Base-by-base conservation (phyloP, 768 basidiomycete species). In the Xerocomus spinulosus region DNA sequence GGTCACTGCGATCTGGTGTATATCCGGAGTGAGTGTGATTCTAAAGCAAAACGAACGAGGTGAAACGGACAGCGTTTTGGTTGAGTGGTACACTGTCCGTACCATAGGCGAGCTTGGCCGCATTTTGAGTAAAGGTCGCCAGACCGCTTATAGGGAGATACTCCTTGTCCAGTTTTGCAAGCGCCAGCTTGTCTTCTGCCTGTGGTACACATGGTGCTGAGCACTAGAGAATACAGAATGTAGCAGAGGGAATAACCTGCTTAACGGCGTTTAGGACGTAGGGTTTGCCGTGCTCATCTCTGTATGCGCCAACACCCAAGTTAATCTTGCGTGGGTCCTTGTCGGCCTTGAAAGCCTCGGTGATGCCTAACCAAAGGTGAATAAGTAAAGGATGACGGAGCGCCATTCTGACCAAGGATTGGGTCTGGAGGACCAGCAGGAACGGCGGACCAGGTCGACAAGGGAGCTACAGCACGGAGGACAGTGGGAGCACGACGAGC, bases 321-420 rank as follows among this genome's bases (percentile, higher is more conserved):
- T 98, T 99, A 63, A 99, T 95, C 70, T 98, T 98, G 56, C 84
- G 83, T 15, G 88, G 75, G 67, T 88, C 83, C 60, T 82, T 85
- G 80, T 97, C 92, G 36, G 92, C 91, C 74, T 94, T 96, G 82
- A 93, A 99, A 24, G 92, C 92, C 64, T 97, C 95, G 24, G 89
- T 87, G 41, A 99, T 79, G 52, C 90, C 87, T 90, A 57, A n/a
- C 46, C 36, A 37, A 49, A 47, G 29, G 48, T 56, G 48, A 57
- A 48, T 30, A 28, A 9, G 41, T 24, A 13, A 12, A 37, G 20
- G 21, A 40, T n/a, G 37, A 39, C 24, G 33, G 38, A 50, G 29
- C 21, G 49, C 25, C 1, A 35, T 21, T 65, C 75, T 47, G 45
- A 91, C 91, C 92, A 47, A 95, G 84, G 72, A 95, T 95, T 42